A percentile compares a stretch with the other conserved stretches of the same genome.
Evolutionary conservation across 2,329 filamentous ascomycete species (phyloP).

Genomic region (Zymoseptoria crescenta): DNA sequence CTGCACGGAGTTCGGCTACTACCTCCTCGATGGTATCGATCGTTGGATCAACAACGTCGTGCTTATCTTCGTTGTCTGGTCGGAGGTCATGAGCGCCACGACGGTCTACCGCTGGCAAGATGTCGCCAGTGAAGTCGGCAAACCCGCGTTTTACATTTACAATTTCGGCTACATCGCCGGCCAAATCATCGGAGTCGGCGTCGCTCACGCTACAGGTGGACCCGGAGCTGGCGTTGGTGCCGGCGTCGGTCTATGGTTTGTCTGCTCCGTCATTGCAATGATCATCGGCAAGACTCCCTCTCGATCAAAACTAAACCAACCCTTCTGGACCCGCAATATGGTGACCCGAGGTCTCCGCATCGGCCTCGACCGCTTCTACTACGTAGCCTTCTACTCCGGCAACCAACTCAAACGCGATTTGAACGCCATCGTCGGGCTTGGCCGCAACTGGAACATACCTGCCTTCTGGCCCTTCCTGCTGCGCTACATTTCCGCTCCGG

Average conservation of each 20-base stretch:
- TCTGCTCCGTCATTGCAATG: slow-evolving; percentile 34
- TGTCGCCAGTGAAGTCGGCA: slow-evolving; percentile 39
- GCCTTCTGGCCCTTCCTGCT: slow-evolving; percentile 44
- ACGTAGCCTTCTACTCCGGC: slow-evolving; percentile 50
- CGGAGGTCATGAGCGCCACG: slow-evolving; percentile 46
- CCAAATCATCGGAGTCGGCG: slow-evolving; percentile 44
- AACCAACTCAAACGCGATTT: slow-evolving; percentile 50
- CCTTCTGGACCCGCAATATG: slow-evolving; percentile 27
- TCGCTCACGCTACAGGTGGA: slow-evolving; percentile 38
- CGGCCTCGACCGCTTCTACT: slow-evolving; percentile 19
- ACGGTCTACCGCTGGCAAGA: slow-evolving; percentile 48
- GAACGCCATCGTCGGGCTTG: slow-evolving; percentile 46
- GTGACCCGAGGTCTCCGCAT: not conserved
- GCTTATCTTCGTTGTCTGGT: slow-evolving; percentile 48
- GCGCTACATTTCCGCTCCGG: slow-evolving; percentile 44
- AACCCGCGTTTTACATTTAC: slow-evolving; percentile 39
- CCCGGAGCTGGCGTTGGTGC: slow-evolving; percentile 27
- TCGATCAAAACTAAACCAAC: slow-evolving; percentile 13
- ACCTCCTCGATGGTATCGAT: slow-evolving; percentile 48
- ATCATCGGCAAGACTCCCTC: slow-evolving; percentile 35
- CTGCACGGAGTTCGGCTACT: slow-evolving; percentile 52
- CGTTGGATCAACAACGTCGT: slow-evolving; percentile 50
- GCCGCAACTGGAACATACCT: slow-evolving; percentile 51
- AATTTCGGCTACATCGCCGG: slow-evolving; percentile 48
- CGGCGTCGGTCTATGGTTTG: slow-evolving; percentile 47